Evolutionary conservation across 2,329 filamentous ascomycete species (phyloP).

Genomic region (Apiospora hydei): DNA sequence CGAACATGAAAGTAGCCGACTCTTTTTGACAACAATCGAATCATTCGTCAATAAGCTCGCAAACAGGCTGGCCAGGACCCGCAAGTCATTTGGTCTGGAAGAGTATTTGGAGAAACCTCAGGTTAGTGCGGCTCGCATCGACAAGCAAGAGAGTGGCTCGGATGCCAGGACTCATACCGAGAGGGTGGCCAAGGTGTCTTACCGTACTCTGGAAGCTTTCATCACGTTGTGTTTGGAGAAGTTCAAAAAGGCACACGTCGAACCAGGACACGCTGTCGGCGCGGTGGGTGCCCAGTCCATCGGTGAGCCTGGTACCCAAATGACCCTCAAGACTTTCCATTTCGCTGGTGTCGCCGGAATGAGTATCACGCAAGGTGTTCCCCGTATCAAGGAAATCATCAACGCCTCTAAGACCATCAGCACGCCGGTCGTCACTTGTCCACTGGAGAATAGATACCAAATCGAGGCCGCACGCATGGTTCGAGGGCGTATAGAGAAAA

Average conservation of each 20-base stretch:
- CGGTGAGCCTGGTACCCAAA: constrained; percentile 96
- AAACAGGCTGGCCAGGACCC: constrained; percentile 63
- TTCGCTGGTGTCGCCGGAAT: constrained; percentile 99
- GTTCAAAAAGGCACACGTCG: constrained; percentile 88
- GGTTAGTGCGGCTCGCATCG: constrained; percentile 37
- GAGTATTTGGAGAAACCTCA: constrained; percentile 39
- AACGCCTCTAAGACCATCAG: constrained; percentile 95
- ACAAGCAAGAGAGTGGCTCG: constrained; percentile 39
- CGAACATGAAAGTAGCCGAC: constrained; percentile 81
- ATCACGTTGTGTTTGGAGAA: constrained; percentile 85
- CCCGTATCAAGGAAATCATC: constrained; percentile 99
- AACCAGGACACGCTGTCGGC: constrained; percentile 94
- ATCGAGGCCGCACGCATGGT: constrained; percentile 87
- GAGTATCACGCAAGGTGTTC: constrained; percentile 99
- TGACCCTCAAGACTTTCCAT: constrained; percentile 99
- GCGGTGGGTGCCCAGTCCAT: constrained; percentile 98
- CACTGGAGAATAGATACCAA: constrained; percentile 76
- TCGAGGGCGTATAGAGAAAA: constrained; percentile 95
- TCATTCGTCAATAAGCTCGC: constrained; percentile 72
- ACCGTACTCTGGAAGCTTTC: constrained; percentile 76
- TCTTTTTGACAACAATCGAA: constrained; percentile 81
- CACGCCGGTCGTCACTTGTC: constrained; percentile 91
- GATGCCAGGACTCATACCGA: constrained; percentile 52
- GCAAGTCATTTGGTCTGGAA: constrained; percentile 59
- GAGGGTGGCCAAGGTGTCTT: constrained; percentile 84